A percentile compares a stretch with the other conserved stretches of the same genome.
These are phyloP conservation scores for Chaetomium strumarium DNA, from an alignment of 2,329 filamentous ascomycete genomes.

Conservation along the genomic window DNA sequence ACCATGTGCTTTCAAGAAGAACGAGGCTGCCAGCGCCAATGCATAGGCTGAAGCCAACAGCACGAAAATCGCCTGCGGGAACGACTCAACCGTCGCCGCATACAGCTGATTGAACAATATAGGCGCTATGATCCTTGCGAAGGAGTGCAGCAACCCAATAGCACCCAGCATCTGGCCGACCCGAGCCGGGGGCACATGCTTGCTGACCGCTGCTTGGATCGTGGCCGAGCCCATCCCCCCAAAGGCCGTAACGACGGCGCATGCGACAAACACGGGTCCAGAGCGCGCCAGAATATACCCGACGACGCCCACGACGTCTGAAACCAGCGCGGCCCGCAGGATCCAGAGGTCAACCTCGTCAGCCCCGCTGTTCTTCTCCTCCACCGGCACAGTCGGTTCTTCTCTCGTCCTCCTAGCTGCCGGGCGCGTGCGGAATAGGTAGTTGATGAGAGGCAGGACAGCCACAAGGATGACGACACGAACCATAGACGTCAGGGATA, in stretches of 20 bases:
- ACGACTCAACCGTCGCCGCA: conserved; percentile 68
- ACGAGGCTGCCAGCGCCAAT: conserved; percentile 58
- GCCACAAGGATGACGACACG: conserved; percentile 71
- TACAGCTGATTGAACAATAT: conserved; percentile 83
- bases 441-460: conserved; percentile 70
- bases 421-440: conserved; percentile 59
- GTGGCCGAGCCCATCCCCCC: conserved; percentile 84
- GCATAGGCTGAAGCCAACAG: conserved; percentile 63
- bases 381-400: conserved; percentile 33
- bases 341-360: conserved; percentile 72
- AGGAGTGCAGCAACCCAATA: conserved; percentile 75
- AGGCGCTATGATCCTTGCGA: conserved; percentile 73
- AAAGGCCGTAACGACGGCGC: conserved; percentile 66
- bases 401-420: conserved; percentile 35
- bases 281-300: conserved; percentile 66
- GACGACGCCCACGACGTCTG: conserved; percentile 68
- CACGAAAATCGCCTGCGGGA: conserved; percentile 79
- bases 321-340: conserved; percentile 67
- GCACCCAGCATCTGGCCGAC: conserved; percentile 87
- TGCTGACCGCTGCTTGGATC: conserved; percentile 77
- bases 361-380: conserved; percentile 58
- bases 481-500: conserved; percentile 70
- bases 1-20: conserved; percentile 70
- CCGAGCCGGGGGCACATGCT: conserved; percentile 77
- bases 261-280: conserved; percentile 60